Conservation (phyloP, 306 rosid genomes). For the Boehmeria nivea region DNA sequence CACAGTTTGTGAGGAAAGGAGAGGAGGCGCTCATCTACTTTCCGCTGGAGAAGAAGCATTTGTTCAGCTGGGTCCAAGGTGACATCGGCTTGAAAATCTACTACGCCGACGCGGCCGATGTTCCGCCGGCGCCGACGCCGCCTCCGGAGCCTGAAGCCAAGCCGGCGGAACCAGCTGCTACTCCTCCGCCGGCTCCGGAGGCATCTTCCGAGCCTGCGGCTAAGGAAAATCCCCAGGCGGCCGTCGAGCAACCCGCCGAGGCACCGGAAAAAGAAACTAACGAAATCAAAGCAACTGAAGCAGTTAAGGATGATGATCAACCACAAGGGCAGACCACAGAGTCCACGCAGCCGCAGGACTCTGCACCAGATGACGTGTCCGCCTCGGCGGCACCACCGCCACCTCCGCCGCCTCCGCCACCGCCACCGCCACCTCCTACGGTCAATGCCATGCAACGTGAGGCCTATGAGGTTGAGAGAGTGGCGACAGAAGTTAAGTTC, state of each 20-base stretch:
- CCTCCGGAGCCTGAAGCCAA: constrained; percentile 17
- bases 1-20: constrained; percentile 69
- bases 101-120: constrained; percentile 30
- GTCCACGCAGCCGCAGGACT: constrained; percentile 1
- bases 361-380: constrained; percentile 3
- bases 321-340: not conserved
- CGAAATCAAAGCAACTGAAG: too few relatives aligned
- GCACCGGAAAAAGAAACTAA: not conserved
- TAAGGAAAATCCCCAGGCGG: not conserved
- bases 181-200: not conserved
- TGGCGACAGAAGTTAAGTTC: constrained; percentile 37
- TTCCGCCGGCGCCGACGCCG: constrained; percentile 10
- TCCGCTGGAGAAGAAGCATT: constrained; percentile 50
- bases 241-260: not conserved
- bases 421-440: not conserved
- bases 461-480: constrained; percentile 4
- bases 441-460: constrained; percentile 3
- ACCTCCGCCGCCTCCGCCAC: not conserved
- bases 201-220: not conserved
- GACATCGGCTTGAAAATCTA: constrained; percentile 75
- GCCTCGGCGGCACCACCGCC: not conserved
- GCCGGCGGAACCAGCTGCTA: not conserved
- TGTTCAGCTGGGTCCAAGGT: constrained; percentile 52
- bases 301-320: constrained; percentile 1
- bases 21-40: constrained; percentile 86